phyloP scores from a whole-genome alignment of 164 flowering plant species.

The Dillenia turbinata region DNA sequence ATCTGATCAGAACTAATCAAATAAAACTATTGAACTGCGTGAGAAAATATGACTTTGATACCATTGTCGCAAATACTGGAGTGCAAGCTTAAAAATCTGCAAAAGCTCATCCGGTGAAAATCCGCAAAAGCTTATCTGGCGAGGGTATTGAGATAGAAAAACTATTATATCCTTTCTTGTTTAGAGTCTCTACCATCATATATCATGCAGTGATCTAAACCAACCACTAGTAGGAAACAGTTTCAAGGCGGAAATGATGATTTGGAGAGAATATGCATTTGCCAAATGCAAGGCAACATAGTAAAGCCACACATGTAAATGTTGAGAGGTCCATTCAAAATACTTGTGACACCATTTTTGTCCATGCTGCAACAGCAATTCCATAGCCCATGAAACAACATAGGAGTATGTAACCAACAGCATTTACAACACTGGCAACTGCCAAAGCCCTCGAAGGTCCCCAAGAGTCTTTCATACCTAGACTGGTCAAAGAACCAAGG shows the following conservation, averaged over 20 bases:
- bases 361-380: constrained; percentile 99
- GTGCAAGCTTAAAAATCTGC: constrained; percentile 70
- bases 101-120: constrained; percentile 56
- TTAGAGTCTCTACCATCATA: constrained; percentile 80
- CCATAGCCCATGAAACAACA: constrained; percentile 81
- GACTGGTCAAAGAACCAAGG: constrained; percentile 34
- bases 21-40: not conserved
- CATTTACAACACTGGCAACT: constrained; percentile 74
- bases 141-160: constrained; percentile 67
- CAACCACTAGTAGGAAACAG: constrained; percentile 12
- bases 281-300: no score
- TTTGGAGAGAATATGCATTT: not conserved
- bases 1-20: not conserved
- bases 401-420: constrained; percentile 64
- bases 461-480: constrained; percentile 97
- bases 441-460: constrained; percentile 94
- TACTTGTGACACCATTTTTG: constrained; percentile 95
- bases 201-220: constrained; percentile 78
- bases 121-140: constrained; percentile 48
- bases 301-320: no score
- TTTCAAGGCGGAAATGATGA: not conserved
- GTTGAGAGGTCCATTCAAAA: not conserved
- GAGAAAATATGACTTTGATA: constrained; percentile 49
- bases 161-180: constrained; percentile 73
- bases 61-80: constrained; percentile 88